These are phyloP conservation scores for Aspergillus thermomutatus DNA, from an alignment of 2,329 filamentous ascomycete species.

Conservation along the genomic window DNA sequence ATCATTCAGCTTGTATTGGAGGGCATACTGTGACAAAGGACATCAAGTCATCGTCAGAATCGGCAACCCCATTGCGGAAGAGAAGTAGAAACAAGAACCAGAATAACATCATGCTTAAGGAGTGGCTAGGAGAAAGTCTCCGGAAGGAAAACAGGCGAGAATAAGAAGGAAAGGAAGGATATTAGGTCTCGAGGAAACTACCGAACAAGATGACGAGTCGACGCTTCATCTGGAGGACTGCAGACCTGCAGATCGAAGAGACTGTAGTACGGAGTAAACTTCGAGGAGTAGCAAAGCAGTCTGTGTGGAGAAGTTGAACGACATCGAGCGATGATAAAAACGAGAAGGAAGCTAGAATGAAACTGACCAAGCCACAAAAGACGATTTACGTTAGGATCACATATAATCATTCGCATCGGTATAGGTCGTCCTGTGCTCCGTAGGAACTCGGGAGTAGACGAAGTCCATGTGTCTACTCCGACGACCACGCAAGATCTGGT, in stretches of 20 bases:
- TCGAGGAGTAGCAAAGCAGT: background rate
- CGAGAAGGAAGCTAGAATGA: no score
- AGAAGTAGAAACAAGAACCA: constrained; percentile 22
- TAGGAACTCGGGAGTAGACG: background rate
- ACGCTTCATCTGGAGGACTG: no score
- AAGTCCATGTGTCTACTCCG: background rate
- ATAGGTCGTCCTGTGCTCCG: background rate
- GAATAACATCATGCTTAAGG: constrained; percentile 27
- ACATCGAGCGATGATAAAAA: background rate
- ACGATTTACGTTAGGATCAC: background rate
- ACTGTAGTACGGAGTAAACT: background rate
- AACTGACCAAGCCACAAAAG: no score
- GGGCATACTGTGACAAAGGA: constrained; percentile 32
- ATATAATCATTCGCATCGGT: background rate
- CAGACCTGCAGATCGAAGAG: background rate
- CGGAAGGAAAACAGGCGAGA: constrained; percentile 5
- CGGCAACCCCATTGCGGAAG: constrained; percentile 19
- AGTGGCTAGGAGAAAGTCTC: constrained; percentile 26
- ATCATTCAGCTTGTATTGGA: background rate
- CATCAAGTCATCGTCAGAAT: constrained; percentile 30
- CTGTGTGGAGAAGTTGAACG: background rate
- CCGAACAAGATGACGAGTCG: background rate
- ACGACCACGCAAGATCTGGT: constrained; percentile 20
- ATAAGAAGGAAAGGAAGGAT: constrained; percentile 7
- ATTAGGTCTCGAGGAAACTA: background rate